Base-by-base conservation (phyloP, 2,329 filamentous ascomycete species). In the Chrysoporthe cubensis region DNA sequence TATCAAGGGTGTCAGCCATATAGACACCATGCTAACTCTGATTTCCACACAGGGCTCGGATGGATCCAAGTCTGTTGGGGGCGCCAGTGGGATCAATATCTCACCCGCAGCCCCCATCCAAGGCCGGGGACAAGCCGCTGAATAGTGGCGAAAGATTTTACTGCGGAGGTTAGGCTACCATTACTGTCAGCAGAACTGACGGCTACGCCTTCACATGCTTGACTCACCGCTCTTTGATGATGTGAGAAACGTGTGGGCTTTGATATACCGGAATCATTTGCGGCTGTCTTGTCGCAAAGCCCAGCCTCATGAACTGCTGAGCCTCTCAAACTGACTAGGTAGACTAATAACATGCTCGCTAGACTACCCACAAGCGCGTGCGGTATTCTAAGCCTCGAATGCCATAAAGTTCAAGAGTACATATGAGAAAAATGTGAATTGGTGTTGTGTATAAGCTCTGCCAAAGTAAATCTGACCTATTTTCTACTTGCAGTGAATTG, bases 41-140 rank as follows among this genome's bases (percentile, higher is more conserved):
- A 9, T 37, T 9, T 56, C 18, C 40, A n/a, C 37, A 16, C 42
- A 65, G 63, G 65, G 65, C 7, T 40, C 52, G 21, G 68, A 70
- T 42, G 68, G 68, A 32, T 68, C 66, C 21, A 65, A 43, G 37
- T 68, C 66, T 60, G 68, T 70, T 37, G 68, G 68, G 26, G 68
- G 68, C 14, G 58, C 64, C 14, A 70, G 56, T 34, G 68, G 68
- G 0, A 70, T 70, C 62, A 70, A 70, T 59, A 57, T 68, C 50
- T 42, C 56, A 2, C 61, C 67, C 14, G 50, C 61, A 11, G 64
- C 66, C 16, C 52, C 52, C 14, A 21, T 43, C 8, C 50, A 46
- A 32, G 65, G 56, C 3, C 52, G 43, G 60, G 34, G 18, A 48
- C 44, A 32, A 26, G 50, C 21, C 1, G 21, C 21, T 54, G 21